These are phyloP conservation scores for Curvularia hawaiiensis DNA, from an alignment of 2,329 filamentous ascomycete genomes.

Conservation along the genomic window DNA sequence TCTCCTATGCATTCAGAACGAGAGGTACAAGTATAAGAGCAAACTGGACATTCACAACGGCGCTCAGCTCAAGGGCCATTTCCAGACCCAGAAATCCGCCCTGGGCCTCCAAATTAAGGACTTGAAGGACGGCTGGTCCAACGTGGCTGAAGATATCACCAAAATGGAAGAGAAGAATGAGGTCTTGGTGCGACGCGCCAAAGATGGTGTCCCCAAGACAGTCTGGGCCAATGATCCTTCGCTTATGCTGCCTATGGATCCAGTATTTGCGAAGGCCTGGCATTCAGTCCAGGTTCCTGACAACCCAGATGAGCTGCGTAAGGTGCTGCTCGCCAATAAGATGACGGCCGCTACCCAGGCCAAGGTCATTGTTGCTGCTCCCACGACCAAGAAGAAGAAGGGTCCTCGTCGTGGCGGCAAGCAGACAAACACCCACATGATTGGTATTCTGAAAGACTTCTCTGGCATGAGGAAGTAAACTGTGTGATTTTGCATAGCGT, in stretches of 20 bases:
- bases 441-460: conserved; percentile 78
- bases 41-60: conserved; percentile 81
- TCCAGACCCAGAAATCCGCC: conserved; percentile 81
- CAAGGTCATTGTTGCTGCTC: conserved; percentile 62
- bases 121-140: conserved; percentile 93
- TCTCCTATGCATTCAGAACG: conserved; percentile 47
- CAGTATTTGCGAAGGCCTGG: conserved; percentile 86
- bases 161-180: conserved; percentile 78
- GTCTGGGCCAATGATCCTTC: conserved; percentile 85
- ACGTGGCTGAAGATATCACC: conserved; percentile 78
- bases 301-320: conserved; percentile 73
- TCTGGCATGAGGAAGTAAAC: conserved; percentile 51
- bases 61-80: conserved; percentile 76
- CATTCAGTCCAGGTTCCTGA: conserved; percentile 76
- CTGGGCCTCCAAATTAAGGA: conserved; percentile 85
- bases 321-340: conserved; percentile 75
- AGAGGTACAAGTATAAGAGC: conserved; percentile 83
- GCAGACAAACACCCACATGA: conserved; percentile 88
- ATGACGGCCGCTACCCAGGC: conserved; percentile 86
- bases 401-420: conserved; percentile 76
- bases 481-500: conserved; percentile 36
- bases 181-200: conserved; percentile 85
- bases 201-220: conserved; percentile 83
- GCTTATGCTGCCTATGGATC: conserved; percentile 75
- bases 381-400: conserved; percentile 74